Percentiles rank a stretch among this genome's conserved stretches.
phyloP scores from a whole-genome alignment of 1,139 yeast species.

The Trichomonascaceae sp. region DNA sequence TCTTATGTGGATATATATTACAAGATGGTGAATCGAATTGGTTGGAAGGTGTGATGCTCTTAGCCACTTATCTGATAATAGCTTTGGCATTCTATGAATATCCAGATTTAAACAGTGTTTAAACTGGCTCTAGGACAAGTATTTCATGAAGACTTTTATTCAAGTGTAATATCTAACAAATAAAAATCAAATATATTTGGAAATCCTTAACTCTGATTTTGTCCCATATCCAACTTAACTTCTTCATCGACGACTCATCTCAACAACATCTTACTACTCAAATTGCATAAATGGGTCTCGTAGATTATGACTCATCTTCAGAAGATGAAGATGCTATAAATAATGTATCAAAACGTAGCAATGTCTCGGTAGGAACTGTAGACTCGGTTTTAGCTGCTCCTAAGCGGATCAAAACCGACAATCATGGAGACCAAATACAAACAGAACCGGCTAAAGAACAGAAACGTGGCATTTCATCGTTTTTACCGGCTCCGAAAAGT shows the following conservation, averaged over 20 bases:
- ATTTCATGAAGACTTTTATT: too few species aligned
- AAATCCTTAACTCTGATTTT: background rate
- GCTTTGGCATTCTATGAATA: slow-evolving; percentile 85
- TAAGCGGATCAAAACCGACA: background rate
- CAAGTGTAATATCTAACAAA: too few species aligned
- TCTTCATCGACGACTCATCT: background rate
- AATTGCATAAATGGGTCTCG: background rate
- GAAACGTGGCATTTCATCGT: background rate
- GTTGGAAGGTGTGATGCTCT: slow-evolving; percentile 91
- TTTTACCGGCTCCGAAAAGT: background rate
- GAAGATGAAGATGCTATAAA: background rate
- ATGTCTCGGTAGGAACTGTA: background rate
- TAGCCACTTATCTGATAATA: slow-evolving; percentile 77
- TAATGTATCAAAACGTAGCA: background rate
- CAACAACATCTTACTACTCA: background rate
- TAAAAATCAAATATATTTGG: background rate
- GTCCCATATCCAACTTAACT: background rate
- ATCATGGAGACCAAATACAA: background rate
- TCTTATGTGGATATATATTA: slow-evolving; percentile 78
- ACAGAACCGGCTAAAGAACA: background rate
- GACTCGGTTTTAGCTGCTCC: slow-evolving; percentile 5
- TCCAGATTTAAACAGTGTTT: slow-evolving; percentile 42
- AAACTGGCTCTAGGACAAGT: background rate
- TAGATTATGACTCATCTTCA: background rate
- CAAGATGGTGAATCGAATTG: slow-evolving; percentile 94